Conservation (phyloP, 768 basidiomycete genomes). For the Sporobolomyces pararoseus region DNA sequence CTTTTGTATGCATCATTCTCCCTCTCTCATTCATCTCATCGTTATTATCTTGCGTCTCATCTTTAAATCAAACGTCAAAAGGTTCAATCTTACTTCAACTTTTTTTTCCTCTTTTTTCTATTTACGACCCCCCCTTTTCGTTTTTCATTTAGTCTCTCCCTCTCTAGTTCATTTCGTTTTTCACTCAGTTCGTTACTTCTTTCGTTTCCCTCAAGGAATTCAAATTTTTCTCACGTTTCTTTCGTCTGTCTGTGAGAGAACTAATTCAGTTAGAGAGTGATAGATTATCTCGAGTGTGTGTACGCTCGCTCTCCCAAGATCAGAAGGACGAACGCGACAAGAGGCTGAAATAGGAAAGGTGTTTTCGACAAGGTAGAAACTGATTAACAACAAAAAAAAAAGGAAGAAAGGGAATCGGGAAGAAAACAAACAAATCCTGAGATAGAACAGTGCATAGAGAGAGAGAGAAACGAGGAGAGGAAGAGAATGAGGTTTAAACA, state of each 20-base stretch:
- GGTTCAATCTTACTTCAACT: background rate
- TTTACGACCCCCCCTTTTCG: background rate
- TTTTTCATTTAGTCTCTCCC: background rate
- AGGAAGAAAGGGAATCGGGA: too few species aligned
- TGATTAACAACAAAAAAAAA: too few species aligned
- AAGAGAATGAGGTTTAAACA: background rate
- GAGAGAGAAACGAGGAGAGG: background rate
- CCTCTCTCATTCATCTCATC: conserved; percentile 1
- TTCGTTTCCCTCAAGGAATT: too few species aligned
- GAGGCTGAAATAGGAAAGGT: too few species aligned
- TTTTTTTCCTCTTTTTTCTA: background rate
- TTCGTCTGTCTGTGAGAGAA: too few species aligned
- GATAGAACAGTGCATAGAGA: too few species aligned
- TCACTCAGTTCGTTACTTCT: background rate
- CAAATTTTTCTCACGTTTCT: too few species aligned
- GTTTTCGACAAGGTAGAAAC: too few species aligned
- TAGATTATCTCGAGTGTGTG: too few species aligned
- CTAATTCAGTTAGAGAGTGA: background rate
- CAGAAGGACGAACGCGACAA: too few species aligned
- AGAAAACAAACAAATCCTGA: too few species aligned
- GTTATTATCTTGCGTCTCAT: background rate
- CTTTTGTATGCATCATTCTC: background rate
- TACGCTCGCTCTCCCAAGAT: too few species aligned
- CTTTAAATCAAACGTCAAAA: background rate
- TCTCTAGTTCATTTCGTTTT: background rate